A percentile compares a stretch with the other conserved stretches of the same genome.
Evolutionary conservation across 169 alveolate species (phyloP).

Genomic region (Pseudocohnilembus persalinus): DNA sequence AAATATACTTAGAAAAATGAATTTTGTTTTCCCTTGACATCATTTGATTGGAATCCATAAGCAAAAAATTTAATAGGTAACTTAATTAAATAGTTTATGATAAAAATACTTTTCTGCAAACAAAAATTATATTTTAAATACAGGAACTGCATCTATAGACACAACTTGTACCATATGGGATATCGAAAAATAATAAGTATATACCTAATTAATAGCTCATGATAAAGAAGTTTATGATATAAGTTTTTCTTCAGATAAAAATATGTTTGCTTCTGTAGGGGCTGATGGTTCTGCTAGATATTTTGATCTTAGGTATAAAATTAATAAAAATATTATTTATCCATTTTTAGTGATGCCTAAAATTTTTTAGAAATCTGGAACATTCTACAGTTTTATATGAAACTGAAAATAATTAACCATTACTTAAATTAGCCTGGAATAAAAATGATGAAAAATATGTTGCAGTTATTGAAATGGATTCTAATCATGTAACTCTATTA

Average conservation of each 20-base stretch:
- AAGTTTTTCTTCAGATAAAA: slow-evolving; percentile 76
- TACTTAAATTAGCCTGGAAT: slow-evolving; percentile 82
- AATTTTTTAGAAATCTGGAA: slow-evolving; percentile 49
- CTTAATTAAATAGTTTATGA: too few species aligned
- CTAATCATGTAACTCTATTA: slow-evolving; percentile 64
- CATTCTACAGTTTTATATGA: slow-evolving; percentile 85
- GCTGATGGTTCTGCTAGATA: slow-evolving; percentile 87
- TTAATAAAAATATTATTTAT: neutral
- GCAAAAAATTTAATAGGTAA: slow-evolving; percentile 62
- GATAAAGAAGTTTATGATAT: slow-evolving; percentile 92
- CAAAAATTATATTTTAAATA: too few species aligned
- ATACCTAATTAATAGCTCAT: slow-evolving; percentile 90
- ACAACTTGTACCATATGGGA: slow-evolving; percentile 93
- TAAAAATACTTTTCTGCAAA: neutral
- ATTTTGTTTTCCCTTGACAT: slow-evolving; percentile 85
- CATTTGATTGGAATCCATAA: slow-evolving; percentile 86
- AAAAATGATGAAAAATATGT: slow-evolving; percentile 67
- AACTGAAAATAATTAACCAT: slow-evolving; percentile 63
- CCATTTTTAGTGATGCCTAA: neutral
- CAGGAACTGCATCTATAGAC: slow-evolving; percentile 84
- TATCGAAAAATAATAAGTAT: slow-evolving; percentile 76
- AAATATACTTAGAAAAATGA: slow-evolving; percentile 56
- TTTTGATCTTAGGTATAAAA: slow-evolving; percentile 72
- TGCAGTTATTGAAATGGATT: slow-evolving; percentile 82
- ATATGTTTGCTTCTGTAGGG: slow-evolving; percentile 83